Percentiles rank a stretch among this genome's conserved stretches.
Conservation (phyloP, 23 red algal genomes). For the Gracilaria domingensis region DNA sequence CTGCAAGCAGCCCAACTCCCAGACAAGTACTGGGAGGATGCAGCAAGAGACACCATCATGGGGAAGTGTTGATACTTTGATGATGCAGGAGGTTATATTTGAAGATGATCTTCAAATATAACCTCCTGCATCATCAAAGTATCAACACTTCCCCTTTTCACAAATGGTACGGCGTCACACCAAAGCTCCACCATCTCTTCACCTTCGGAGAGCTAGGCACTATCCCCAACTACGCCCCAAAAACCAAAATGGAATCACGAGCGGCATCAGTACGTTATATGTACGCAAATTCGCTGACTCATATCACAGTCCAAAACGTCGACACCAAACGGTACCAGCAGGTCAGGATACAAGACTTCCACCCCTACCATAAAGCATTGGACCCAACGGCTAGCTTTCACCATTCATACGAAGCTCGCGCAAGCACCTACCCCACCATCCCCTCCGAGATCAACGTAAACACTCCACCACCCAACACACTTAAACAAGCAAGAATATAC, state of each 20-base stretch:
- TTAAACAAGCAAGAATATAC: background rate
- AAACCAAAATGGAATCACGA: slow-evolving; percentile 6
- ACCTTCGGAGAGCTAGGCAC: slow-evolving; percentile 8
- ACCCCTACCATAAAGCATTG: no score
- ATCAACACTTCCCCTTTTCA: background rate
- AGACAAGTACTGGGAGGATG: slow-evolving; percentile 18
- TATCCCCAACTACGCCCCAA: background rate
- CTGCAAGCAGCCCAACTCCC: background rate
- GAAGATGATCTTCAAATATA: slow-evolving; percentile 38
- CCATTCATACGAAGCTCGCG: background rate
- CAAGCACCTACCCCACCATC: background rate
- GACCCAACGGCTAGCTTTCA: background rate
- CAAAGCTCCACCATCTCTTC: background rate
- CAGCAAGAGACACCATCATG: background rate
- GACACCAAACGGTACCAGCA: background rate
- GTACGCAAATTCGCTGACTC: background rate
- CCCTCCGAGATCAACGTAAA: background rate
- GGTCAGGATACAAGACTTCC: no score
- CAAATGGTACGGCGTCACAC: background rate
- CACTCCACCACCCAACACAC: background rate
- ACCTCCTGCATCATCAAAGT: background rate
- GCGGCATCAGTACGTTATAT: slow-evolving; percentile 8
- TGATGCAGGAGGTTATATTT: no score
- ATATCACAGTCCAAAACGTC: background rate
- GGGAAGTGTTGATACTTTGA: no score